Evolutionary conservation across 345 rosid genomes (phyloP), one percentile per base, ranked within the genome.

Genomic region (Pistacia integerrima): DNA sequence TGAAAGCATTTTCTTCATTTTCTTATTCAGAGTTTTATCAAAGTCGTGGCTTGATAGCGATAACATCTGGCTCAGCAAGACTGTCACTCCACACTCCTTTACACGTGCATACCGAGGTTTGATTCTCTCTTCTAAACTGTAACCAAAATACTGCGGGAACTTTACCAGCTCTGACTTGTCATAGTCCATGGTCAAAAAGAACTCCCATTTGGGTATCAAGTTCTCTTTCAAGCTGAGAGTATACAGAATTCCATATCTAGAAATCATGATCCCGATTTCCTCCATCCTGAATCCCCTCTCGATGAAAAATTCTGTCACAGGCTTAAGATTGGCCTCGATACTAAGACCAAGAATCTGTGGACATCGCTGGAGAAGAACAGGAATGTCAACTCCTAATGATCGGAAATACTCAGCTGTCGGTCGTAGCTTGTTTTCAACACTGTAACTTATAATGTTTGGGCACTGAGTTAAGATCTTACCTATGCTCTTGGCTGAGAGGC

Each of bases 71-170:
- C 90, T 94, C 82, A 94, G 88, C 79, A 91, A 75, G 80, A 92
- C 69, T 59, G 73, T 88, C 36, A 90, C 92, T 38, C 94, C 92
- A 52, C 79, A 65, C 75, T 85, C 89, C 90, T 86, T 84, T 64
- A 94, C 90, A 41, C 73, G 78, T 74, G 90, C 94, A 68, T 86
- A 86, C 70, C 98, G 84, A 16, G 98, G 97, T 82, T 91, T 94
- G 76, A 94, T 91, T 87, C 97, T 89, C 68, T 82, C 91, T 58
- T 86, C 91, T 79, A 94, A 85, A 77, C 94, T 94, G 70, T 92
- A 94, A 64, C 98, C 97, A 16, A 94, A 94, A 85, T 87, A 94
- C 77, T 94, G 94, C 41, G 97, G 98, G 68, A 92, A 92, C 78
- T 92, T 92, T 35, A 92, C 90, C 2, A 94, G 95, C 82, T 92